Evolutionary conservation across 164 flowering plant genomes (phyloP), one percentile per base, ranked within the genome.

Genomic region (Annona cherimola): DNA sequence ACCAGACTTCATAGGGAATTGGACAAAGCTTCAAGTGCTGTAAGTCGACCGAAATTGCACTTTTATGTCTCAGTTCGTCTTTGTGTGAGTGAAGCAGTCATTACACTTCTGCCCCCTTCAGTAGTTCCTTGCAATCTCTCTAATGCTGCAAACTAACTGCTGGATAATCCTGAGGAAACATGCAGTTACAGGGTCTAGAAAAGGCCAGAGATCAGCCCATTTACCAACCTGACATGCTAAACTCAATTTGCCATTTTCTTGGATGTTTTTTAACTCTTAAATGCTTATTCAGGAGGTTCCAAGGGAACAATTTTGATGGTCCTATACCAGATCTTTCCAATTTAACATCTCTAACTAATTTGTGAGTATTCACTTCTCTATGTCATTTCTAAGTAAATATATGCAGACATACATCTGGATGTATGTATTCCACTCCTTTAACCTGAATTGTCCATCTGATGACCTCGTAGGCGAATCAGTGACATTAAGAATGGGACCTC

Each of bases 251-350:
- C n/a, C n/a, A n/a, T n/a, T 61, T n/a, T 61, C 26, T 61, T 4
- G 7, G 26, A n/a, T 12, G 44, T 39, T 39, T 55, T 69, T 60
- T 69, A 16, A 69, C 45, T 46, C 41, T 4, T 3, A 61, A 19
- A 60, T 73, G 67, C 66, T n/a, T 46, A 42, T 64, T 70, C 59
- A 79, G 97, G 85, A 82, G 87, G 84, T 64, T 92, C 74, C 86
- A 89, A 62, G 97, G 97, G 50, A 92, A 89, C 74, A 76, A 92
- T 64, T 88, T 92, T 73, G 77, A 76, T 73, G 97, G 97, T 63
- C 76, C 92, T 46, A 88, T 92, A 81, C 95, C 97, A 73, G 73
- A 83, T 9, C 81, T 90, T 74, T 74, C 93, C 45, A 85, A 82
- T 40, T 77, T 92, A 66, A 85, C 86, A 44, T 72, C 86, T 19